Conservation (phyloP, 495 filamentous ascomycete genomes). For the Echria macrotheca region DNA sequence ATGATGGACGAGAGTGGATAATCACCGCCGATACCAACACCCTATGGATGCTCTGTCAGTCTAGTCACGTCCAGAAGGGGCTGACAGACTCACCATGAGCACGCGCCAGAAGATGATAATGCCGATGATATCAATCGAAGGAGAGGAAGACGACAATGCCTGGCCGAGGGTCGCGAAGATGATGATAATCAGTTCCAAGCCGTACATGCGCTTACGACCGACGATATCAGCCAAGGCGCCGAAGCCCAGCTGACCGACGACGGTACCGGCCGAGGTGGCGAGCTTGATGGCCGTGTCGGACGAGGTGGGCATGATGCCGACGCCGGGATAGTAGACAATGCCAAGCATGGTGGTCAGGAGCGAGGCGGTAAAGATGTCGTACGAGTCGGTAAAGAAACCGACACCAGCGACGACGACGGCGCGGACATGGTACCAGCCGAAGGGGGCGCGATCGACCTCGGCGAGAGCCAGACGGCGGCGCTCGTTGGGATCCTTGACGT, state of each 20-base stretch:
- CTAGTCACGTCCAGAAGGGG: neutral
- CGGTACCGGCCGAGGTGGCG: conserved; percentile 79
- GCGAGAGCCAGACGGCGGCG: conserved; percentile 64
- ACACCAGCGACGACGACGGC: conserved; percentile 69
- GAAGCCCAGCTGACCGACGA: conserved; percentile 79
- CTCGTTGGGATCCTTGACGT: conserved; percentile 66
- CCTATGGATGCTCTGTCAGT: conserved; percentile 20
- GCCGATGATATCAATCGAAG: conserved; percentile 65
- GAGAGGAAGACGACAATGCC: conserved; percentile 61
- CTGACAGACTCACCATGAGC: conserved; percentile 58
- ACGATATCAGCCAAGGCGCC: conserved; percentile 74
- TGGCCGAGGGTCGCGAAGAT: conserved; percentile 80
- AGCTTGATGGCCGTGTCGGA: conserved; percentile 84
- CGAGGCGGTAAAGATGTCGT: no score
- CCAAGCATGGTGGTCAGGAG: conserved; percentile 65
- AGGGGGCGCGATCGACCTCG: conserved; percentile 69
- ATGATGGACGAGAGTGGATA: conserved; percentile 84
- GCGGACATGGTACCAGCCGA: conserved; percentile 71
- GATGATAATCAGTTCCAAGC: conserved; percentile 81
- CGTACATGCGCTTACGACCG: conserved; percentile 82
- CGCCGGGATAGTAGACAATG: conserved; percentile 59
- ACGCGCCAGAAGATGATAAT: conserved; percentile 87
- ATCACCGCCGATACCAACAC: conserved; percentile 79
- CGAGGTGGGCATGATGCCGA: conserved; percentile 52
- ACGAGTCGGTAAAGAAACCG: conserved; percentile 79